Evolutionary conservation across 2,329 filamentous ascomycete genomes (phyloP), one percentile per base, ranked within the genome.

Genomic region (Grosmannia clavigera): DNA sequence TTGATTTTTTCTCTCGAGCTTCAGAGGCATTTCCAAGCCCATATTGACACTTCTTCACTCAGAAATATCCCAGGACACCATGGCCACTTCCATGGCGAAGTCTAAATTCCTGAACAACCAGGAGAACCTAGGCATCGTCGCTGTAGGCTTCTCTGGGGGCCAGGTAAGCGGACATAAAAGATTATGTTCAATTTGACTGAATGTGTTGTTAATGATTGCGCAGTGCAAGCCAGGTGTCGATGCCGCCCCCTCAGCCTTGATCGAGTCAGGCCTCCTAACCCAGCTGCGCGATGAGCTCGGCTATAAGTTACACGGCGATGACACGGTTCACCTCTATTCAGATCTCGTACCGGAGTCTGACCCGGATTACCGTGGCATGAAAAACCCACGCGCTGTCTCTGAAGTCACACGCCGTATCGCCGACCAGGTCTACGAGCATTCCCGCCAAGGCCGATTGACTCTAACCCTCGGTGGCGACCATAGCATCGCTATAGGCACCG

Each of bases 401-500:
- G 86, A 88, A 61, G 92, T 96, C 55, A 97, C 90, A 2, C 75
- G 86, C 69, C 80, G 83, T 67, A 86, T 99, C 64, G 85, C 85
- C 71, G 77, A 85, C 60, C 90, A 96, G 75, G 90, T 95, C 57
- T 96, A 97, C 78, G 78, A 83, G 65, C 90, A 97, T 70, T 90
- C 92, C 55, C 82, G 80, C 66, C 78, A 88, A 65, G 94, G 94
- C 40, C 85, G 92, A 62, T 85, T 96, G 72, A 91, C 95, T 1
- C 81, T 99, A 60, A 99, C 94, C 0, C 84, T 99, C 11, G 94
- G 94, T 60, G 94, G 94, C 59, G 94, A 99, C 76, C 94, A 99
- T 79, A 91, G 86, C 65, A 95, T 99, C 70, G 94, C 94, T 64
- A 95, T 99, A 67, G 94, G 94, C 64, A 95, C 90, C 55, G 84